Evolutionary conservation across 2,329 filamentous ascomycete species (phyloP).

Genomic region (Nemania serpens): DNA sequence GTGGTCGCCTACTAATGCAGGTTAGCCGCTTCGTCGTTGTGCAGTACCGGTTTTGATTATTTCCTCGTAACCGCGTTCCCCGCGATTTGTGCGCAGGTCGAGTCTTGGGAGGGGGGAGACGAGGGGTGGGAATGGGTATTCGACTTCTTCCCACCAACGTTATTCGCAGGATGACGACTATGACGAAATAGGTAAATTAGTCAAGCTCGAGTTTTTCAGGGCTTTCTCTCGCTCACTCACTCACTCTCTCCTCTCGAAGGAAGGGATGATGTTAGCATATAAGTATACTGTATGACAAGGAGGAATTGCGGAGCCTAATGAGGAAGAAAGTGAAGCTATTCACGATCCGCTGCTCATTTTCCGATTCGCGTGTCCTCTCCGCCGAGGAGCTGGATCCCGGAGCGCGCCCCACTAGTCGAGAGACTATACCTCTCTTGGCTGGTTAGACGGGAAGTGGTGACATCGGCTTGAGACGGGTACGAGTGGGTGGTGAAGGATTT

Average conservation of each 20-base stretch:
- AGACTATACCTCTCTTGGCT: slow-evolving; percentile 2
- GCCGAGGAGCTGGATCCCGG: not conserved
- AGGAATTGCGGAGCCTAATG: not conserved
- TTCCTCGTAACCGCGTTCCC: not conserved
- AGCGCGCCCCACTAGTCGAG: not conserved
- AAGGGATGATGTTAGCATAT: not conserved
- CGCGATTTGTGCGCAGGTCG: not conserved
- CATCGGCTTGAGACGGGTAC: too few relatives aligned
- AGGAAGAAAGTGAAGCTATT: slow-evolving; percentile 14
- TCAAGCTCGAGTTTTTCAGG: too few relatives aligned
- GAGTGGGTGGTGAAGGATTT: too few relatives aligned
- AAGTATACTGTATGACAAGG: not conserved
- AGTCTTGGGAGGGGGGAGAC: not conserved
- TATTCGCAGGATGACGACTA: not conserved
- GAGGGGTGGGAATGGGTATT: too few relatives aligned
- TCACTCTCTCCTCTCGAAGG: not conserved
- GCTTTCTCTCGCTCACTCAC: too few relatives aligned
- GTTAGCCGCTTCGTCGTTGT: not conserved
- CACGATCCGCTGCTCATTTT: slow-evolving; percentile 15
- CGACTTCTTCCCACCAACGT: too few relatives aligned
- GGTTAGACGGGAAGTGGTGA: too few relatives aligned
- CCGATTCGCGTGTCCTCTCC: slow-evolving; percentile 1
- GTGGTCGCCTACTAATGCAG: not conserved
- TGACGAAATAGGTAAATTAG: too few relatives aligned
- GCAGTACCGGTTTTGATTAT: not conserved